phyloP scores from a whole-genome alignment of 495 filamentous ascomycete species.

The Elaphomyces granulatus region DNA sequence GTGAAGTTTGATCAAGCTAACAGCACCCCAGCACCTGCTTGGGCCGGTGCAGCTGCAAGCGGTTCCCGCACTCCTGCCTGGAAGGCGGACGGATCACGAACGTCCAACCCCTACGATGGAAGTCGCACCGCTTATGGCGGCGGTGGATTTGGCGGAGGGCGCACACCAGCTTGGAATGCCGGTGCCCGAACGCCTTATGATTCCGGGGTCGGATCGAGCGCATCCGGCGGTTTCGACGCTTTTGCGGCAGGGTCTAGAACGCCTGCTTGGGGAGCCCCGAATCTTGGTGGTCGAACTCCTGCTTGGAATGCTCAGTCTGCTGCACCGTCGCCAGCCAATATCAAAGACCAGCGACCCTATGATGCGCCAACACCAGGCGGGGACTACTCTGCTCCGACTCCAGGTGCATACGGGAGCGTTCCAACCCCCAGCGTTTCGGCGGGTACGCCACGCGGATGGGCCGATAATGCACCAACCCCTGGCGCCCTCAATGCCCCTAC shows the following conservation, averaged over 20 bases:
- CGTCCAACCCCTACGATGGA: constrained; percentile 70
- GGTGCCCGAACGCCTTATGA: constrained; percentile 63
- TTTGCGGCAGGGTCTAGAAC: constrained; percentile 65
- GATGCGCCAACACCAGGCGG: constrained; percentile 71
- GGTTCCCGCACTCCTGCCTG: constrained; percentile 58
- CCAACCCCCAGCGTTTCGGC: constrained; percentile 63
- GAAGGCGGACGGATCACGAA: constrained; percentile 55
- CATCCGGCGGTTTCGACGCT: constrained; percentile 48
- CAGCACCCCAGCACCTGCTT: constrained; percentile 38
- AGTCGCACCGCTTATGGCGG: constrained; percentile 59
- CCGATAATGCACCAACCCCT: constrained; percentile 48
- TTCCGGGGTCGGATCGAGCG: constrained; percentile 33
- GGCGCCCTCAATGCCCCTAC: constrained; percentile 50
- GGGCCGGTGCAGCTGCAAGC: constrained; percentile 40
- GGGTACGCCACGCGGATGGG: constrained; percentile 62
- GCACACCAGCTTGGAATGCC: constrained; percentile 42
- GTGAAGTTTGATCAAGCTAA: constrained; percentile 5
- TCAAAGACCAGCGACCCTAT: constrained; percentile 41
- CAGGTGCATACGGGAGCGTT: constrained; percentile 37
- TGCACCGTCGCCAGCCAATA: constrained; percentile 10
- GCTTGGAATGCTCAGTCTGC: constrained; percentile 25
- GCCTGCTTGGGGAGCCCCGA: constrained; percentile 48
- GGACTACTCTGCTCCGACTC: constrained; percentile 38
- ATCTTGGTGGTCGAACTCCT: constrained; percentile 37
- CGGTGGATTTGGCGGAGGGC: constrained; percentile 18